Evolutionary conservation across 2,329 filamentous ascomycete genomes (phyloP), one percentile per base, ranked within the genome.

Genomic region (Paraphaeosphaeria sporulosa): DNA sequence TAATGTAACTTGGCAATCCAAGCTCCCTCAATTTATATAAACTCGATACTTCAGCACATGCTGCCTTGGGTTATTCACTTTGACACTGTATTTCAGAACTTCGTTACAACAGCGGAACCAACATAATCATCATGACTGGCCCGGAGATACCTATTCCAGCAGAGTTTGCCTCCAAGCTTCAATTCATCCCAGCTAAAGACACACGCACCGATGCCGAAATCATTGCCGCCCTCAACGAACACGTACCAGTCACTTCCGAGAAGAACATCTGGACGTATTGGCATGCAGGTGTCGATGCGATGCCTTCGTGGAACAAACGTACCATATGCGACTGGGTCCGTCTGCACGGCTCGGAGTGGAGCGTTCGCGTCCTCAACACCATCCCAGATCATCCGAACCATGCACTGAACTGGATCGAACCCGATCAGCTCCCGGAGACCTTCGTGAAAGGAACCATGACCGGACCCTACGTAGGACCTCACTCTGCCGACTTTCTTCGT

Each of bases 401-500:
- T 49, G 76, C 76, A 3, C 66, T 75, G 54, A 75, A 76, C 40
- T 83, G 73, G 59, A 62, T 81, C 4, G 62, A 76, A 7, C 54
- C 69, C 1, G 71, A 75, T 1, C 65, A 77, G 40, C 74, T 73
- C 2, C 73, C 72, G 0, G 76, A 79, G 15, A 67, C 78, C 0
- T 81, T 83, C 57, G 76, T 81, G 27, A 73, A 80, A 12, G 68
- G 75, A 34, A 79, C 73, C 0, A 84, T 84, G 80, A 73, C 77
- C 13, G 82, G 83, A 0, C 77, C 78, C 0, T 77, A 78, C 55
- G 71, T 75, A 1, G 82, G 79, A 1, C 76, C 75, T 1, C 83
- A 86, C 61, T 78, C 76, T 0, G 80, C 81, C 2, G 84, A 86
- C 55, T 72, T 85, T 0, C 70, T 85, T 5, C 79, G 84, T 0